phyloP scores from a whole-genome alignment of 2,329 filamentous ascomycete genomes.

The Xylariaceae sp. region DNA sequence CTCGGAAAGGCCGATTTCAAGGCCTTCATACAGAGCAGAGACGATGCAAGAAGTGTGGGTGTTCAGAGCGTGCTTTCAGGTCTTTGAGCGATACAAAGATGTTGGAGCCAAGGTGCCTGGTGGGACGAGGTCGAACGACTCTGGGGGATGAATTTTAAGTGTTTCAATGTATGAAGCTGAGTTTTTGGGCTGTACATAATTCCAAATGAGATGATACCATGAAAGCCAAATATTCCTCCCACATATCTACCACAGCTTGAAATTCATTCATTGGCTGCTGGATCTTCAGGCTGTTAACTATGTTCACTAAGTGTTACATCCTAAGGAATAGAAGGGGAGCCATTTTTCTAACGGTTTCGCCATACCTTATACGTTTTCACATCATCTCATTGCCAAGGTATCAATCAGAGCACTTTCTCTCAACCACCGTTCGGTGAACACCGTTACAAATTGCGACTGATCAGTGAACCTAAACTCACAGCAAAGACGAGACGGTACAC shows the following conservation, averaged over 20 bases:
- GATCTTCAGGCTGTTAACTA: too few relatives aligned
- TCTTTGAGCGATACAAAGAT: constrained; percentile 48
- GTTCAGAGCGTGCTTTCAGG: constrained; percentile 82
- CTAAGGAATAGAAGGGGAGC: too few relatives aligned
- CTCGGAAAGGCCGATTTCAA: constrained; percentile 75
- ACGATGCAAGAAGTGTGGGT: constrained; percentile 80
- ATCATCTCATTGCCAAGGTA: too few relatives aligned
- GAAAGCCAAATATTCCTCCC: neutral
- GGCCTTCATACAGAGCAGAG: constrained; percentile 82
- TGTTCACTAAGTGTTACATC: too few relatives aligned
- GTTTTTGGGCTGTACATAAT: constrained; percentile 4
- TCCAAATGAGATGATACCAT: constrained; percentile 20
- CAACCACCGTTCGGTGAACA: too few relatives aligned
- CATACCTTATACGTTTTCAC: too few relatives aligned
- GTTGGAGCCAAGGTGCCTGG: neutral
- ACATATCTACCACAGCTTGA: neutral
- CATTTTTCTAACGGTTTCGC: too few relatives aligned
- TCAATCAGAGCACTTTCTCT: too few relatives aligned
- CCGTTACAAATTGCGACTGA: too few relatives aligned
- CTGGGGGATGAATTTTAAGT: neutral
- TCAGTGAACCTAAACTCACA: too few relatives aligned
- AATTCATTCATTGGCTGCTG: neutral
- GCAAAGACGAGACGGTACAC: too few relatives aligned
- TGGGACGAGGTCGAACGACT: neutral
- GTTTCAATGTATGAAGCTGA: constrained; percentile 9